These are phyloP conservation scores for Nemania sp. DNA, from an alignment of 2,329 filamentous ascomycete genomes.

Conservation along the genomic window DNA sequence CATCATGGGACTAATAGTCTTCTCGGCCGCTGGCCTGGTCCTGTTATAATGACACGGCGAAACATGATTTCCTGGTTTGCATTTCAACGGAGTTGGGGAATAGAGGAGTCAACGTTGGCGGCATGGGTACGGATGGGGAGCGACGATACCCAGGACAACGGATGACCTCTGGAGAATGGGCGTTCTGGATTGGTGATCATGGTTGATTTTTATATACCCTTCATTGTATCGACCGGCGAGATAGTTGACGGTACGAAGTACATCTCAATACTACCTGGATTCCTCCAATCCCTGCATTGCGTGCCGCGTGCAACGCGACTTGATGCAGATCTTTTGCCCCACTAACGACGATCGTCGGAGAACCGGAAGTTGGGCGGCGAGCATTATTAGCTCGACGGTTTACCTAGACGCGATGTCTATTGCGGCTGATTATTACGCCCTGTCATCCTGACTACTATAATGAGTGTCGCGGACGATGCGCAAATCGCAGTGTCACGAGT, in stretches of 20 bases:
- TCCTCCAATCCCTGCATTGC: constrained; percentile 7
- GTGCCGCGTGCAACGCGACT: constrained; percentile 13
- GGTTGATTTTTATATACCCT: constrained; percentile 24
- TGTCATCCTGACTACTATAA: too few relatives aligned
- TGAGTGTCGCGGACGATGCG: too few relatives aligned
- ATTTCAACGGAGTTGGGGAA: constrained; percentile 31
- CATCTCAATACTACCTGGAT: constrained; percentile 11
- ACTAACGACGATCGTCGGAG: background rate
- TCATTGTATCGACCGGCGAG: constrained; percentile 12
- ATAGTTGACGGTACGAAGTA: constrained; percentile 14
- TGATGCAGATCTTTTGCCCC: background rate
- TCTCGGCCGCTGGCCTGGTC: constrained; percentile 38
- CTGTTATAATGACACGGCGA: constrained; percentile 31
- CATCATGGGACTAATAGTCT: constrained; percentile 39
- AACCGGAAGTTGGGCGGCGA: background rate
- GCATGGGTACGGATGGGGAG: constrained; percentile 3
- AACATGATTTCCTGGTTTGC: constrained; percentile 10
- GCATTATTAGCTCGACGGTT: background rate
- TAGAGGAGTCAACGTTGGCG: background rate
- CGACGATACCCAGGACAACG: constrained; percentile 5
- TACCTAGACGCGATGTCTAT: background rate
- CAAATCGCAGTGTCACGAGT: too few relatives aligned
- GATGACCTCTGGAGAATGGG: constrained; percentile 11
- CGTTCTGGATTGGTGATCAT: constrained; percentile 21
- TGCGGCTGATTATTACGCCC: background rate